Evolutionary conservation across 345 rosid genomes (phyloP).

Genomic region (Bruguiera sexangula): DNA sequence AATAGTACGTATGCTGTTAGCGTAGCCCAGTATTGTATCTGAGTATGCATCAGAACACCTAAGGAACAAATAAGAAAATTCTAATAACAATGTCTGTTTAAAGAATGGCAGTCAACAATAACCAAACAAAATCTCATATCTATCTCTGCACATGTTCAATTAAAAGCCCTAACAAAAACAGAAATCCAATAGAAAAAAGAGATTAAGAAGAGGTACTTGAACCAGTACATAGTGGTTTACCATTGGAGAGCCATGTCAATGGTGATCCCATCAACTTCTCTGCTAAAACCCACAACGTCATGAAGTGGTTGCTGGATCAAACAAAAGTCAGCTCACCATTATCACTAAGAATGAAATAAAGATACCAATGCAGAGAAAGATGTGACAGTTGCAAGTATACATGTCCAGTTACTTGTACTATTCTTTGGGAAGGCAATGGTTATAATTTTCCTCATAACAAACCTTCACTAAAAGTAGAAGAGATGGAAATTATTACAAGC

Average conservation of each 20-base stretch:
- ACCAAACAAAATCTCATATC: not conserved
- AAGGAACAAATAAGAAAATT: constrained; percentile 20
- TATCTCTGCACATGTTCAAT: not conserved
- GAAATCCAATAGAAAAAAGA: not conserved
- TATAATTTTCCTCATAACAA: not conserved
- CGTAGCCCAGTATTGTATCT: constrained; percentile 91
- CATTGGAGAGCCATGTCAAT: constrained; percentile 88
- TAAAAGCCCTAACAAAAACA: not conserved
- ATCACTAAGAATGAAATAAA: no score
- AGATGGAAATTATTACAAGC: no score
- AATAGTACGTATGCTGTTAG: constrained; percentile 90
- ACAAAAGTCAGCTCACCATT: constrained; percentile 30
- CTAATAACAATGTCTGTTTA: constrained; percentile 12
- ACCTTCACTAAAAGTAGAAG: no score
- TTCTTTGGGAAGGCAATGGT: not conserved
- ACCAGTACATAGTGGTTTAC: constrained; percentile 39
- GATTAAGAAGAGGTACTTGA: constrained; percentile 9
- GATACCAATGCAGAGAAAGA: not conserved
- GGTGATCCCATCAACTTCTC: constrained; percentile 58
- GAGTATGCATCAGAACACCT: constrained; percentile 99
- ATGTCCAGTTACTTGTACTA: not conserved
- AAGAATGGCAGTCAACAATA: not conserved
- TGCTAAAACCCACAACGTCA: constrained; percentile 77
- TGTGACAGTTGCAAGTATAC: not conserved
- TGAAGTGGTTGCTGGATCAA: constrained; percentile 72